Base-by-base conservation (phyloP, 805 yeast species). In the Candida maesae region DNA sequence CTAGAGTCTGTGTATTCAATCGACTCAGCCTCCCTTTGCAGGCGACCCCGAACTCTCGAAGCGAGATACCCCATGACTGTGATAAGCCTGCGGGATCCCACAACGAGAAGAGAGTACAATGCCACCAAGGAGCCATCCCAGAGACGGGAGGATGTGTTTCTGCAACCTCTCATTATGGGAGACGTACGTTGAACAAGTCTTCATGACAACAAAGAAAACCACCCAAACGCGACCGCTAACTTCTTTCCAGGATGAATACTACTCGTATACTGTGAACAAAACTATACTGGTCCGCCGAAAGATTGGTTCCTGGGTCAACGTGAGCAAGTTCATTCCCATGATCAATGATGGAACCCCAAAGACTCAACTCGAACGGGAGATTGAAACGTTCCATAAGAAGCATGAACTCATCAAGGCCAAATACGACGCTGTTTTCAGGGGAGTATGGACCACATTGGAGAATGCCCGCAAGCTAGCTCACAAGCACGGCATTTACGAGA, bases 401-500 rank as follows among this genome's bases (percentile, higher is more conserved):
- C 38, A 23, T 16, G 24, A 24, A 15, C 14, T 25, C 26, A 3
- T 15, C 15, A 11, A 29, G 12, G 33, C 30, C 8, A 28, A 16
- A 14, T 11, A 27, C 20, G 24, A 16, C 41, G 2, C 44, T 27
- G 12, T 25, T 2, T 33, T 41, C 30, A 31, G 39, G 3, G 63
- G 63, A 9, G 10, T 36, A 3, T 59, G 62, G 61, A 40, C 46
- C 1, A 38, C 57, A 5, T 21, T 55, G n/a, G 44, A 47, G 14
- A 33, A 31, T 2, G 64, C 64, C 1, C 40, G 56, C 28, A 28
- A 17, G 8, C 42, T 59, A 29, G 59, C 62, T 2, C 26, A 25
- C 6, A 31, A 35, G 4, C 47, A 46, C 33, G 42, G 34, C 1
- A 54, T 59, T 6, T 35, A 37, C 9, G 34, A 51, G 1, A 8